Conservation (phyloP, 2,329 filamentous ascomycete species). For the Pseudocercospora vitis region DNA sequence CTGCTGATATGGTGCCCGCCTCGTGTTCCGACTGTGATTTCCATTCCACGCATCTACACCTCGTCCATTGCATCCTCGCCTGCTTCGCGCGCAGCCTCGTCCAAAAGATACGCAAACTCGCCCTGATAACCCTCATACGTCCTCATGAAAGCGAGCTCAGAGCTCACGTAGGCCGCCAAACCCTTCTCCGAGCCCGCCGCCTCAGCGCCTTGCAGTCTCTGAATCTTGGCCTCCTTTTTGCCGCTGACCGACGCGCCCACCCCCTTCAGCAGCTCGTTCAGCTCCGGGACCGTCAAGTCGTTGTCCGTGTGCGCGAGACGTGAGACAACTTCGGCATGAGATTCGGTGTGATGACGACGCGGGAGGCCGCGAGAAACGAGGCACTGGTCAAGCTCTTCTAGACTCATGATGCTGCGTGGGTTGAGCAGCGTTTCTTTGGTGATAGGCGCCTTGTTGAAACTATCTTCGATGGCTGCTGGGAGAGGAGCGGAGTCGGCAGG, state of each 20-base stretch:
- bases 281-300: conserved; percentile 18
- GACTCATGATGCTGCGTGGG: conserved; percentile 31
- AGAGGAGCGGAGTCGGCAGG: too few species aligned
- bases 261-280: conserved; percentile 23
- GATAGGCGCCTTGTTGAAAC: conserved; percentile 17
- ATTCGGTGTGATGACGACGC: conserved; percentile 21
- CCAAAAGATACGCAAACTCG: conserved; percentile 18
- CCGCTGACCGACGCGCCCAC: conserved; percentile 22
- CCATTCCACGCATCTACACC: too few species aligned
- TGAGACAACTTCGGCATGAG: conserved; percentile 34
- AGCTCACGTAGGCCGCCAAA: conserved; percentile 11
- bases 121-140: conserved; percentile 28
- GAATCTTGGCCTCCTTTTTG: conserved; percentile 30
- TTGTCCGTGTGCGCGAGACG: conserved; percentile 28
- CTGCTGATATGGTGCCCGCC: too few species aligned
- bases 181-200: conserved; percentile 25
- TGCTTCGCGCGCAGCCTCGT: conserved; percentile 10
- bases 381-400: conserved; percentile 31
- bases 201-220: conserved; percentile 32
- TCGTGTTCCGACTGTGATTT: too few species aligned
- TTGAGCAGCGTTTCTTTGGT: conserved; percentile 29
- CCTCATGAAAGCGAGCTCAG: conserved; percentile 27
- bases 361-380: conserved; percentile 30
- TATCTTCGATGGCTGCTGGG: background rate
- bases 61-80: background rate